Evolutionary conservation across 2,329 filamentous ascomycete genomes (phyloP).

Genomic region (Trichophyton equinum): DNA sequence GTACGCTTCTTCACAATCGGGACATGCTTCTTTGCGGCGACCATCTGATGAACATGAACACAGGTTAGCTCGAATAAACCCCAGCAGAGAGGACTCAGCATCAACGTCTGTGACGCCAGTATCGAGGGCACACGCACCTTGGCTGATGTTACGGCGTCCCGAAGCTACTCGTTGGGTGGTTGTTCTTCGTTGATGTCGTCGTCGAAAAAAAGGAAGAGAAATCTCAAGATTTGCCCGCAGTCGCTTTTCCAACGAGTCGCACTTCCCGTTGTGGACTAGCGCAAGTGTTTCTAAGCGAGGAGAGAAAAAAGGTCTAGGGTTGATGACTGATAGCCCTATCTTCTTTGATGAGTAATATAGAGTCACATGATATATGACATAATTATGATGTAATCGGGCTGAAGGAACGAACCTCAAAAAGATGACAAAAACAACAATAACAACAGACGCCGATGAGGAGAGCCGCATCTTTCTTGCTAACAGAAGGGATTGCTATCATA

Average conservation of each 20-base stretch:
- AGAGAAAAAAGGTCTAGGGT: constrained; percentile 7
- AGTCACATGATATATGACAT: not conserved
- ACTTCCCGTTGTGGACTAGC: constrained; percentile 1
- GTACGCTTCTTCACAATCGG: constrained; percentile 99
- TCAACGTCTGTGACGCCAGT: not conserved
- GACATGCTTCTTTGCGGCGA: constrained; percentile 98
- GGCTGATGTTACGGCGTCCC: constrained; percentile 31
- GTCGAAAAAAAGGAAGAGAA: not conserved
- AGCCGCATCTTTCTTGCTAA: too few species aligned
- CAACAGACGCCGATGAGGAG: too few species aligned
- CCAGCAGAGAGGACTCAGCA: not conserved
- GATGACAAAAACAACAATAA: not conserved
- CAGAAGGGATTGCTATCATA: too few species aligned
- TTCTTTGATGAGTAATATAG: not conserved
- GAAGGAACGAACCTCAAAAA: not conserved
- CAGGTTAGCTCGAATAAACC: constrained; percentile 4
- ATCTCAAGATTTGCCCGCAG: not conserved
- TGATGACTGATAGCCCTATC: constrained; percentile 8
- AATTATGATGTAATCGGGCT: not conserved
- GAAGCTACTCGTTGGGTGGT: constrained; percentile 28
- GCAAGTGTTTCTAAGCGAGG: constrained; percentile 10
- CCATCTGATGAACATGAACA: constrained; percentile 53
- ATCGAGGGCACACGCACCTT: constrained; percentile 26
- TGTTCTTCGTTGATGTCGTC: constrained; percentile 1
- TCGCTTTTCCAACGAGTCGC: constrained; percentile 2